Evolutionary conservation across 805 yeast species (phyloP).

Genomic region (Ogataea trehaloabstinens): DNA sequence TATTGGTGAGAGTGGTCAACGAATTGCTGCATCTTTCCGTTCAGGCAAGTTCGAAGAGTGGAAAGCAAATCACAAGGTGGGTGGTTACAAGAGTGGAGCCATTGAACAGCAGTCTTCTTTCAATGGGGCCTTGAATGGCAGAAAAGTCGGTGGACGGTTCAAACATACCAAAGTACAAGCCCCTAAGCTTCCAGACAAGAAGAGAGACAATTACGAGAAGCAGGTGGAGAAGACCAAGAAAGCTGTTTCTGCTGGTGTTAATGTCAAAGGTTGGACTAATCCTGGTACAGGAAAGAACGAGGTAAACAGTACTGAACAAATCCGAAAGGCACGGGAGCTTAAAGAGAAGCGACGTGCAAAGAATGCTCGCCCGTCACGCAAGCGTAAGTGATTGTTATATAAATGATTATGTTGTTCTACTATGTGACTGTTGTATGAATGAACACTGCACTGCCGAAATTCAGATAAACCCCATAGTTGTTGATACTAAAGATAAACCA

Average conservation of each 20-base stretch:
- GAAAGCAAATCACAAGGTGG: constrained; percentile 67
- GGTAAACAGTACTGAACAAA: constrained; percentile 65
- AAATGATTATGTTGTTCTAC: too few species aligned
- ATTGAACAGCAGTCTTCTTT: constrained; percentile 40
- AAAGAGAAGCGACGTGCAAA: constrained; percentile 77
- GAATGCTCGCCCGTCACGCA: constrained; percentile 74
- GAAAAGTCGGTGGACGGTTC: constrained; percentile 48
- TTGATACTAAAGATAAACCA: too few species aligned
- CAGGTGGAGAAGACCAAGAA: constrained; percentile 80
- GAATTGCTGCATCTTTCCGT: constrained; percentile 85
- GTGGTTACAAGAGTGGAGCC: constrained; percentile 50
- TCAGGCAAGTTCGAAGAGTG: constrained; percentile 92
- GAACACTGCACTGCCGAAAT: too few species aligned
- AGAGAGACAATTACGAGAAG: constrained; percentile 77
- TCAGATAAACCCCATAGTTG: too few species aligned
- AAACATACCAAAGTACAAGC: constrained; percentile 74
- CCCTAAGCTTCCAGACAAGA: constrained; percentile 89
- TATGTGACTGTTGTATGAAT: too few species aligned
- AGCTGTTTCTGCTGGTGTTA: constrained; percentile 73
- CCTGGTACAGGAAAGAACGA: constrained; percentile 51
- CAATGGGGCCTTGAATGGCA: constrained; percentile 30
- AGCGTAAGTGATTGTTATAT: constrained; percentile 30
- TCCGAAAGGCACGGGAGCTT: constrained; percentile 68
- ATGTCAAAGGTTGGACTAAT: constrained; percentile 63
- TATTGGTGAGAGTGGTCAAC: constrained; percentile 91